Base-by-base conservation (phyloP, 345 rosid species). In the Ricinus communis region DNA sequence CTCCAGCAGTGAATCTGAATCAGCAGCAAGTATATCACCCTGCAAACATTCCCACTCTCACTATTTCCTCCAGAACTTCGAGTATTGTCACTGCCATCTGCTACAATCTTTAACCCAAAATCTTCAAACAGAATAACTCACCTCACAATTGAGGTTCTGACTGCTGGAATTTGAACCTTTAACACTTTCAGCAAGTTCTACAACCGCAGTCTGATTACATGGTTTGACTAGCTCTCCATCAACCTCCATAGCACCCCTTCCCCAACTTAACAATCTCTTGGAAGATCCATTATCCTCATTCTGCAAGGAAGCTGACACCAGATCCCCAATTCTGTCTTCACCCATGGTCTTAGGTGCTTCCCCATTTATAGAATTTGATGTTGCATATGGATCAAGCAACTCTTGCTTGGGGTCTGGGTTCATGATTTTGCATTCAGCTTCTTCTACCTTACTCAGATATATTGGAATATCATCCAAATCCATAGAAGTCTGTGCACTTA, bases 11-110 rank as follows among this genome's bases (percentile, higher is more conserved):
- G 82, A 71, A 68, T 68, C 82, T 46, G 77, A 80, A 65, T 75
- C 82, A 38, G 81, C 71, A 74, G 74, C 65, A 46, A 69, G 68
- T 36, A 54, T 64, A 19, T 65, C 79, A 69, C 77, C 89, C 91
- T 90, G 90, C 82, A 79, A 85, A 81, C 83, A 70, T 56, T 63
- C 70, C 76, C 81, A 66, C 71, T 76, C 76, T 78, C 83, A 83
- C 86, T 77, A 83, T 74, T 71, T 67, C 77, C 83, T 58, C 77
- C 82, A 31, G 71, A 69, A 72, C 72, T 67, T 70, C 73, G 51
- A 67, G 68, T 14, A 60, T 60, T 77, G 65, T 74, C 72, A 62
- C 61, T 62, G 85, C 75, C 76, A 75, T 71, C 75, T 15, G 41
- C 70, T 43, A 73, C 81, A 71, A 78, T 49, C 74, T 66, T 72